Conservation (phyloP, 177 flowering plant genomes). For the Tripterygium wilfordii region DNA sequence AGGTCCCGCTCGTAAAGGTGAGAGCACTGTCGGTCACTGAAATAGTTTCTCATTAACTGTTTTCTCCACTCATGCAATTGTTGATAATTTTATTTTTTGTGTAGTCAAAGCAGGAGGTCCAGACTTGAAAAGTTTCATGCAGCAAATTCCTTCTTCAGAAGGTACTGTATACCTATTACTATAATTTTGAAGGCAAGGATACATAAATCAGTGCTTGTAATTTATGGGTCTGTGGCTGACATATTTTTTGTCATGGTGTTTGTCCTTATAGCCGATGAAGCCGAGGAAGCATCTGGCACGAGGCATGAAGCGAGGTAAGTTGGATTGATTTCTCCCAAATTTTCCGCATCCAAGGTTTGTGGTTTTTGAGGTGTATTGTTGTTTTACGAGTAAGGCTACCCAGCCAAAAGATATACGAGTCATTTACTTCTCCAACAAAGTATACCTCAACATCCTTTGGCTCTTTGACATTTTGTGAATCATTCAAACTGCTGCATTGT, state of each 20-base stretch:
- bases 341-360: no score
- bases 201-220: no score
- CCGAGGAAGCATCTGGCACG: constrained; percentile 15
- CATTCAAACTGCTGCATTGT: no score
- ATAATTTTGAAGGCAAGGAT: no score
- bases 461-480: no score
- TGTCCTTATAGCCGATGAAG: constrained; percentile 26
- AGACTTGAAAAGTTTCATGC: constrained; percentile 79
- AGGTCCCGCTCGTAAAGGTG: constrained; percentile 26
- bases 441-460: no score
- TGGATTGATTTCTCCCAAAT: neutral
- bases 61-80: neutral
- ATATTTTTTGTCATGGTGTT: constrained; percentile 7
- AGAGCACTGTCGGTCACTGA: constrained; percentile 35
- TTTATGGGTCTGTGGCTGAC: constrained; percentile 8
- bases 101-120: constrained; percentile 77
- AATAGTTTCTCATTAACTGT: neutral
- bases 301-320: constrained; percentile 21
- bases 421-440: no score
- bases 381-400: no score
- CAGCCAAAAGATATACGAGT: no score
- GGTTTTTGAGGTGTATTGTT: no score
- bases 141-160: constrained; percentile 59
- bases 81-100: neutral
- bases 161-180: constrained; percentile 23